Evolutionary conservation across 2,329 filamentous ascomycete genomes (phyloP).

Genomic region (Aspergillus puulaauensis): DNA sequence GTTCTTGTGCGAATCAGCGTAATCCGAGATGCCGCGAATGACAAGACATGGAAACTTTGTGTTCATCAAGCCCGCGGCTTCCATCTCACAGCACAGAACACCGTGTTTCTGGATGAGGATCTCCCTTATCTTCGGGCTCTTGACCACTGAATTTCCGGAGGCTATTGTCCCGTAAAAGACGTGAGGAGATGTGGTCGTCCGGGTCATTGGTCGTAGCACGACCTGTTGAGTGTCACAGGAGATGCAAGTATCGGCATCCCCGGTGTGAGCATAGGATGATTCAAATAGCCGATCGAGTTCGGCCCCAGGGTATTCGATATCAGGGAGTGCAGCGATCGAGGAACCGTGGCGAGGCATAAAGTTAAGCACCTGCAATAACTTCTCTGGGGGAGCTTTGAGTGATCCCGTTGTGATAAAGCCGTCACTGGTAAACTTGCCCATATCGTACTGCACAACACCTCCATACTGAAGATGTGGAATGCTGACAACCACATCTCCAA

Average conservation of each 20-base stretch:
- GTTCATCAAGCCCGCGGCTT: background rate
- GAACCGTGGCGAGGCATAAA: background rate
- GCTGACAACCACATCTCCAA: background rate
- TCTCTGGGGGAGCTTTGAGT: background rate
- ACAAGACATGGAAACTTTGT: background rate
- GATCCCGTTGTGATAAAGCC: background rate
- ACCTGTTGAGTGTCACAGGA: background rate
- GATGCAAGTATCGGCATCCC: background rate
- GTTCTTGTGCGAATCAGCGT: background rate
- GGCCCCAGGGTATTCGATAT: no score
- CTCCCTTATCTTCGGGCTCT: background rate
- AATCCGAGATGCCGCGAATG: background rate
- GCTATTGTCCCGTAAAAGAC: background rate
- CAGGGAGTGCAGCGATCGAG: no score
- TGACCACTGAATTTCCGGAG: background rate
- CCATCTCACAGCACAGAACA: background rate
- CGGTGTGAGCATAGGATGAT: background rate
- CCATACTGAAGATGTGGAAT: background rate
- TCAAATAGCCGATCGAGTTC: background rate
- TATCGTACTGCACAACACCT: background rate
- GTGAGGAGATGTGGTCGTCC: background rate
- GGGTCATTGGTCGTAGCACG: background rate
- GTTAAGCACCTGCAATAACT: background rate
- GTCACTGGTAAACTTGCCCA: background rate
- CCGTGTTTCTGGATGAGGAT: background rate